Percentiles rank a stretch among this genome's conserved stretches.
These are phyloP conservation scores for Singerocomus rubriflavus DNA, from an alignment of 1,284 basidiomycete species.

Conservation along the genomic window DNA sequence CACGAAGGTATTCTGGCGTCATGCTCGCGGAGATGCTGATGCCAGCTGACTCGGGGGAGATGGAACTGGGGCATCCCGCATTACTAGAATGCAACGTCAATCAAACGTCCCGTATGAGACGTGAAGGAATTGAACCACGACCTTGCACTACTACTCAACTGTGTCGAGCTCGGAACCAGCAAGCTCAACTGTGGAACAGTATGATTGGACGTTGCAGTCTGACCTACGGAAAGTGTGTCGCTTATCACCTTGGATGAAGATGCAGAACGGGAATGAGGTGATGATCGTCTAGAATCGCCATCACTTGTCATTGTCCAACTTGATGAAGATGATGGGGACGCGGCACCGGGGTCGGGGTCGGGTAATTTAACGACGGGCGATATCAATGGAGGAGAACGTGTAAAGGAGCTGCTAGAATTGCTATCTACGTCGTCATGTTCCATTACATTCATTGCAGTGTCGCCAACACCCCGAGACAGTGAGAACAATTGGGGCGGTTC, in stretches of 20 bases:
- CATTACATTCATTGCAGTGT: background rate
- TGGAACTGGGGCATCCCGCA: conserved; percentile 30
- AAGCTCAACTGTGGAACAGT: conserved; percentile 29
- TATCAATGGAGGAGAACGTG: conserved; percentile 28
- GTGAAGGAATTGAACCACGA: conserved; percentile 2
- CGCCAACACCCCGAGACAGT: conserved; percentile 19
- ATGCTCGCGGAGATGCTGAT: conserved; percentile 32
- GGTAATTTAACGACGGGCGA: conserved; percentile 33
- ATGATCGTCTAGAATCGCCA: conserved; percentile 18
- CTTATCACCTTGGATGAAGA: conserved; percentile 13
- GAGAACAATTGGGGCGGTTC: conserved; percentile 21
- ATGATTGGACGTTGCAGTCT: conserved; percentile 11
- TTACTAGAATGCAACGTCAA: conserved; percentile 23
- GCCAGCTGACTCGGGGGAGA: conserved; percentile 35
- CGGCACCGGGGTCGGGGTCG: conserved; percentile 16
- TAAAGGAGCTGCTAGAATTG: conserved; percentile 24
- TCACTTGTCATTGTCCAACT: conserved; percentile 33
- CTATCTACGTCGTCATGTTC: conserved; percentile 19
- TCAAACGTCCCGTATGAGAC: background rate
- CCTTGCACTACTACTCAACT: conserved; percentile 17
- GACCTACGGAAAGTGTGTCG: conserved; percentile 5
- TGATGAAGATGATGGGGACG: conserved; percentile 27
- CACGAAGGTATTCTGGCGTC: conserved; percentile 35
- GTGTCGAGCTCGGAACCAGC: conserved; percentile 25
- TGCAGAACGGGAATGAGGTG: conserved; percentile 7